Conservation (phyloP, 371 early-diverging fungal genomes). For the Mortierella sp. region DNA sequence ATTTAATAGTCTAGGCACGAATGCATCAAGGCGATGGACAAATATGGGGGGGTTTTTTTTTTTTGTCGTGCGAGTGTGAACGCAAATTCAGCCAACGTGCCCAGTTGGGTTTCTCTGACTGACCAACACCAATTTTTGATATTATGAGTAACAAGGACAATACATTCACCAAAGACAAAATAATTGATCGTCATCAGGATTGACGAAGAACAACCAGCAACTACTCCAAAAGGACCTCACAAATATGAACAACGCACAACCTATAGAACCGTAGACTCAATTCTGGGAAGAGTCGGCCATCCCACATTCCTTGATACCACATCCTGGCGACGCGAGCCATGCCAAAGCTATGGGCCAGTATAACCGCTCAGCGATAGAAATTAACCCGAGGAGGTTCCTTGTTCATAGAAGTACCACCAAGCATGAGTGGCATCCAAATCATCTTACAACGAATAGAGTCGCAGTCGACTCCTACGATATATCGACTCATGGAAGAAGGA, state of each 20-base stretch:
- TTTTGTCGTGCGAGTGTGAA: background rate
- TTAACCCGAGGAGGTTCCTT: too few relatives aligned
- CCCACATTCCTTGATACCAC: background rate
- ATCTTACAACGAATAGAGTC: background rate
- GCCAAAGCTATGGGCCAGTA: conserved; percentile 6
- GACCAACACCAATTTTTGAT: background rate
- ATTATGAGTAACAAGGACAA: background rate
- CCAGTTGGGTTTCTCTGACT: background rate
- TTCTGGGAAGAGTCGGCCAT: too few relatives aligned
- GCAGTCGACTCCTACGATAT: too few relatives aligned
- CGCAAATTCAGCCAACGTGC: conserved; percentile 2
- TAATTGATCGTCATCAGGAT: too few relatives aligned
- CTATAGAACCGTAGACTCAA: too few relatives aligned
- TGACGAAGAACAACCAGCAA: too few relatives aligned
- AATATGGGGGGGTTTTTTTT: background rate
- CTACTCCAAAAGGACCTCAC: conserved; percentile 1
- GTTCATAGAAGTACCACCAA: conserved; percentile 10
- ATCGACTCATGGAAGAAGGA: too few relatives aligned
- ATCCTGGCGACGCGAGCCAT: conserved; percentile 14
- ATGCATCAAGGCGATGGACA: too few relatives aligned
- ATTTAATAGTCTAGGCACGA: background rate
- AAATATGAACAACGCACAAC: background rate
- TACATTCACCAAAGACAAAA: too few relatives aligned
- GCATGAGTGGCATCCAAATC: conserved; percentile 16
- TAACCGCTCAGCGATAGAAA: background rate